Percentiles rank a stretch among this genome's conserved stretches.
Conservation (phyloP, 345 rosid genomes). For the Eucalyptus leucophloia region DNA sequence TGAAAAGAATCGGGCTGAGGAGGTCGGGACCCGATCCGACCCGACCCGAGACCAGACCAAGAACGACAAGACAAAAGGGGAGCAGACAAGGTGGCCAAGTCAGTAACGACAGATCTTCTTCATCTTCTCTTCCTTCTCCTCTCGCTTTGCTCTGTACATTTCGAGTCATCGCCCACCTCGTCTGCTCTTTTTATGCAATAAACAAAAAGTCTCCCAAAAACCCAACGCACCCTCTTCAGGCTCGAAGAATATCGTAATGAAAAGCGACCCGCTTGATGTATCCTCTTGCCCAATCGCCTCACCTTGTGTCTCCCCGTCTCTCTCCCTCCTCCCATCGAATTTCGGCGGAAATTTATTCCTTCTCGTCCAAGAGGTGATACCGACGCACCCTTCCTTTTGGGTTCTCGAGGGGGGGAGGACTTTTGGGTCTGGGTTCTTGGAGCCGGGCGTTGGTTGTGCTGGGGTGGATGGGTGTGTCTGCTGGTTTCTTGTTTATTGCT, state of each 20-base stretch:
- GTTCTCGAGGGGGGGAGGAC: neutral
- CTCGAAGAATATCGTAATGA: neutral
- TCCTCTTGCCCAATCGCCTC: neutral
- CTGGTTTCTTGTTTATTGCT: neutral
- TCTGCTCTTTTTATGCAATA: neutral
- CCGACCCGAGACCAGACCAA: neutral
- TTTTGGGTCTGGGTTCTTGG: neutral
- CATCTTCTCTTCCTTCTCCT: neutral
- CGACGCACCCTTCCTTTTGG: neutral
- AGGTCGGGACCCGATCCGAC: neutral
- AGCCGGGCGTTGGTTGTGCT: neutral
- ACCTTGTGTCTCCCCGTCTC: neutral
- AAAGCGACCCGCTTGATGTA: neutral
- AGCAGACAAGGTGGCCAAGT: neutral
- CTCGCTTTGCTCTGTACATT: neutral
- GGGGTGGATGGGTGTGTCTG: neutral
- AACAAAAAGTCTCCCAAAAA: too few species aligned
- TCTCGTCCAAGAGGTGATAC: neutral
- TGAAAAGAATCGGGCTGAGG: neutral
- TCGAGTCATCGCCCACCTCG: neutral
- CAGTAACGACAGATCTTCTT: neutral
- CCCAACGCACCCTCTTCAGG: neutral
- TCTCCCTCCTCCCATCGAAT: neutral
- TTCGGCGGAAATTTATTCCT: neutral
- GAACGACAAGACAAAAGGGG: neutral